Base-by-base conservation (phyloP, 2,329 filamentous ascomycete genomes). In the Fusarium tupiense region DNA sequence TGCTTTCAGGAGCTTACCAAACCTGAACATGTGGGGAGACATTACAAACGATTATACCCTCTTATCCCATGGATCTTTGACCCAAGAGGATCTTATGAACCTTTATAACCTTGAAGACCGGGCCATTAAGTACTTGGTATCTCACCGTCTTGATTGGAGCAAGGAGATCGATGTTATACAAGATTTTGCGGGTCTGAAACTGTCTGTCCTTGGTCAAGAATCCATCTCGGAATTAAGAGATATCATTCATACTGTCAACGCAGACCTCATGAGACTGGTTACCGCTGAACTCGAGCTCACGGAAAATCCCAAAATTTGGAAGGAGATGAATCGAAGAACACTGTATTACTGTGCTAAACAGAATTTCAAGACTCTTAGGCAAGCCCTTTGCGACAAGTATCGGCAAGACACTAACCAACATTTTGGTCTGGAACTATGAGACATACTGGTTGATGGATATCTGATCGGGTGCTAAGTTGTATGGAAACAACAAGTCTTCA, bases 21-120 rank as follows among this genome's bases (percentile, higher is more conserved):
- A 29, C 1, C 29, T 77, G 37, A 46, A 40, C 2, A 46, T 77
- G 20, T 77, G 73, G 75, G 73, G 73, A 16, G 62, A 63, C 49
- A 41, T 74, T 5, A 46, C 49, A 20, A 73, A 68, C n/a, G 67
- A 77, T 62, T 56, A 61, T 26, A 26, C 41, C 33, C 26, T 60
- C 56, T 35, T 40, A 17, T 26, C 20, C 22, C 29, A 43, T 16
- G 41, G 16, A 13, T 20, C 12, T 22, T 63, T 46, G 19, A 26
- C 33, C 24, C 26, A 16, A 29, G 16, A 38, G 43, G 52, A 63
- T 58, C 35, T 63, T 17, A 40, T 43, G 24, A 31, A 19, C 22
- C 40, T 46, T 22, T 60, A 60, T 40, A 24, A 31, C 43, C 33
- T 64, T 22, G n/a, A 8, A 17, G 19, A 33, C 35, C 16, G n/a